phyloP scores from a whole-genome alignment of 2,329 filamentous ascomycete genomes.

The Torrubiella hemipterigena region DNA sequence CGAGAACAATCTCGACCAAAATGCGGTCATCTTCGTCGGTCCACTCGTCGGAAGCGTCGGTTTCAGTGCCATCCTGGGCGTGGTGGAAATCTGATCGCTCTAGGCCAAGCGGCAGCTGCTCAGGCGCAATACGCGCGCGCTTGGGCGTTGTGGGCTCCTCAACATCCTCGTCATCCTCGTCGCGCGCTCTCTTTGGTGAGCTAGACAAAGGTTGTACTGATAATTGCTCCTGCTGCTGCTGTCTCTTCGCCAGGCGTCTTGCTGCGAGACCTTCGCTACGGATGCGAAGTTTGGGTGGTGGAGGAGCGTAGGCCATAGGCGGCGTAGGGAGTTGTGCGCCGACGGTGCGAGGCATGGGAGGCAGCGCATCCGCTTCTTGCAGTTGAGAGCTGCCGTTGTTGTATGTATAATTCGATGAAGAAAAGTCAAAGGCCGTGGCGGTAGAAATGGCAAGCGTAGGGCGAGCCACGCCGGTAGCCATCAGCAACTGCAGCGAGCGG shows the following conservation, averaged over 20 bases:
- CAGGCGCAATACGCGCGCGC: slow-evolving; percentile 47
- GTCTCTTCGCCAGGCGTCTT: slow-evolving; percentile 39
- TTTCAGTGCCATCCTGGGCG: slow-evolving; percentile 14
- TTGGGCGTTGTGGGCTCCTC: slow-evolving; percentile 42
- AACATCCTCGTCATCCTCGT: slow-evolving; percentile 13
- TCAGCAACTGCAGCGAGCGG: slow-evolving; percentile 48
- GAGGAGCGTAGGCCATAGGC: slow-evolving; percentile 37
- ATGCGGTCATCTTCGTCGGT: slow-evolving; percentile 51
- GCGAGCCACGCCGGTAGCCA: slow-evolving; percentile 24
- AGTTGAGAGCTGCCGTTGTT: slow-evolving; percentile 8
- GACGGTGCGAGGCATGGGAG: background rate
- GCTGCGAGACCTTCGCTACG: slow-evolving; percentile 27
- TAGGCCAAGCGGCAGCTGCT: slow-evolving; percentile 46
- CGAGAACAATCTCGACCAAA: slow-evolving; percentile 54
- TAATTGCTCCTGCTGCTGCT: too few species aligned
- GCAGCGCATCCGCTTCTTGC: too few species aligned
- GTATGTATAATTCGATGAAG: too few species aligned
- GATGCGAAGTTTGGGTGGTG: slow-evolving; percentile 42
- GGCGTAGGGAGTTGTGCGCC: slow-evolving; percentile 38
- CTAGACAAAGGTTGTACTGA: too few species aligned
- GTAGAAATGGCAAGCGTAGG: too few species aligned
- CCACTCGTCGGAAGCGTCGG: slow-evolving; percentile 39
- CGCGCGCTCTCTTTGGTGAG: slow-evolving; percentile 17
- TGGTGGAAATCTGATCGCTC: slow-evolving; percentile 46
- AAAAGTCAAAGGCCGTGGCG: too few species aligned